These are phyloP conservation scores for Lachancea cidri DNA, from an alignment of 805 yeast species.

Conservation along the genomic window DNA sequence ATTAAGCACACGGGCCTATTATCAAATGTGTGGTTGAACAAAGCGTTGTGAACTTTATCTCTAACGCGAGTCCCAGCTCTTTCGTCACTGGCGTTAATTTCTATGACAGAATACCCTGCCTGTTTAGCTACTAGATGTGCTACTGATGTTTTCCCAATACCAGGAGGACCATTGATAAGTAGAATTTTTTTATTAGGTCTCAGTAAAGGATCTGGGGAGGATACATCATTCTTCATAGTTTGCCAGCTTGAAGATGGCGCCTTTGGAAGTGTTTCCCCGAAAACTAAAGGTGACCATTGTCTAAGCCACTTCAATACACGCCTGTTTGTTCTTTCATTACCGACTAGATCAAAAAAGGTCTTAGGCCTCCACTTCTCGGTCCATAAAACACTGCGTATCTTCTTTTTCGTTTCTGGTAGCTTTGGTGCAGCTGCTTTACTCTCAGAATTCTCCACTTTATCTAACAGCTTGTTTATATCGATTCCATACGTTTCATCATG, in stretches of 20 bases:
- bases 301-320: conserved; percentile 56
- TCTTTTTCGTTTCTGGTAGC: neutral
- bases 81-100: conserved; percentile 82
- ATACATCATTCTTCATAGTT: conserved; percentile 9
- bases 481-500: conserved; percentile 36
- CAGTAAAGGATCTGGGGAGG: conserved; percentile 42
- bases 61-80: conserved; percentile 54
- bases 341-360: conserved; percentile 59
- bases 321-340: conserved; percentile 63
- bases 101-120: conserved; percentile 74
- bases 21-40: conserved; percentile 59
- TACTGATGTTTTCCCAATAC: conserved; percentile 86
- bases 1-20: conserved; percentile 77
- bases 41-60: conserved; percentile 54
- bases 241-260: conserved; percentile 8
- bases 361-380: conserved; percentile 68
- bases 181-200: conserved; percentile 62
- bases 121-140: conserved; percentile 81
- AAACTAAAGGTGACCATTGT: conserved; percentile 60
- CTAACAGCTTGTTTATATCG: conserved; percentile 34
- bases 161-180: conserved; percentile 87
- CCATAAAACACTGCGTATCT: conserved; percentile 30
- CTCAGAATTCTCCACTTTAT: conserved; percentile 26
- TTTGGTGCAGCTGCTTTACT: neutral
- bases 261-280: conserved; percentile 39